Conservation (phyloP, 129 eudicot genomes). For the Calendula officinalis region DNA sequence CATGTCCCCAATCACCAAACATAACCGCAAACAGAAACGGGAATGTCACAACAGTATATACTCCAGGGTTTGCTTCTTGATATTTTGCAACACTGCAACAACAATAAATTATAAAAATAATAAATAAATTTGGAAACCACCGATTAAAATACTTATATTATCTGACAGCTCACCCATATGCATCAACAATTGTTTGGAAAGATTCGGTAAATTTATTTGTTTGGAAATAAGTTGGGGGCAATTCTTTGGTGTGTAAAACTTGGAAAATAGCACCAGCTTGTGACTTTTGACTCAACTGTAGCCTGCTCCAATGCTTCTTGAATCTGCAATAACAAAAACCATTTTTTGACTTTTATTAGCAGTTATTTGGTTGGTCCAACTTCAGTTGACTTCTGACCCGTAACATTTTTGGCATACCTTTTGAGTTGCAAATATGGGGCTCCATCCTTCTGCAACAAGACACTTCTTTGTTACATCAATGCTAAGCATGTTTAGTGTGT, state of each 20-base stretch:
- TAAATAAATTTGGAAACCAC: background rate
- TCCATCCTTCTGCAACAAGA: constrained; percentile 98
- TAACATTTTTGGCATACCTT: constrained; percentile 37
- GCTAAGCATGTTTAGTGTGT: constrained; percentile 91
- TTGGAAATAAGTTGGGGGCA: constrained; percentile 83
- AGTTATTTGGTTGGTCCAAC: too few relatives aligned
- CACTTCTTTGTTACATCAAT: constrained; percentile 93
- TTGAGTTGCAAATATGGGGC: constrained; percentile 78
- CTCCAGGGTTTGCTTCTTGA: constrained; percentile 97
- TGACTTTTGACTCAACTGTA: constrained; percentile 75
- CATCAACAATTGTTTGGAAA: constrained; percentile 92
- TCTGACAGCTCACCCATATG: constrained; percentile 76
- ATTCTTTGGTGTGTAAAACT: constrained; percentile 73
- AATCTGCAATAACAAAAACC: constrained; percentile 50
- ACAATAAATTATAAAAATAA: constrained; percentile 1
- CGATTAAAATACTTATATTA: too few relatives aligned
- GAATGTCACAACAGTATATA: constrained; percentile 81
- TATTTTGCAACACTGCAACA: constrained; percentile 83
- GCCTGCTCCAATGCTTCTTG: constrained; percentile 82
- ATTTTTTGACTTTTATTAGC: background rate
- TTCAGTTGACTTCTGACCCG: too few relatives aligned
- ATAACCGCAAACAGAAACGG: constrained; percentile 97
- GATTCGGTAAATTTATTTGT: constrained; percentile 87
- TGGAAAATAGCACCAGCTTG: constrained; percentile 90
- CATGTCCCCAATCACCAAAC: constrained; percentile 99